A percentile compares a stretch with the other conserved stretches of the same genome.
phyloP scores from a whole-genome alignment of 139 green algal genomes.

The Volvox reticuliferus region DNA sequence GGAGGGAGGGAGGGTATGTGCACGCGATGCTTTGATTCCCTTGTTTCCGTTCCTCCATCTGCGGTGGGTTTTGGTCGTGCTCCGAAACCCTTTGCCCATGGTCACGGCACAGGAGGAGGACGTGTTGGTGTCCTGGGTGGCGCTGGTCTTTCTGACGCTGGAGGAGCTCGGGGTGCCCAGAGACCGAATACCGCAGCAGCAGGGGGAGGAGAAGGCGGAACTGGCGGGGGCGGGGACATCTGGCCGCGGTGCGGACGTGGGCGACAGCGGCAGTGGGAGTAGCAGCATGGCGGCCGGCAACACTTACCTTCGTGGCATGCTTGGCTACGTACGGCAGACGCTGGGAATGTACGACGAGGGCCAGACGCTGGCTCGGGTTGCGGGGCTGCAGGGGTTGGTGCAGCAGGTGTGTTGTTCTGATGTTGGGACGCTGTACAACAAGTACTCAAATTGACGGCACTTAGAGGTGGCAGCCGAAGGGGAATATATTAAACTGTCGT shows the following conservation, averaged over 20 bases:
- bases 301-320: slow-evolving; percentile 59
- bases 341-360: slow-evolving; percentile 63
- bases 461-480: too few species aligned
- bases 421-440: too few species aligned
- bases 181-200: slow-evolving; percentile 20
- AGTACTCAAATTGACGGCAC: too few species aligned
- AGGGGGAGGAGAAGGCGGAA: neutral
- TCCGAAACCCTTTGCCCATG: too few species aligned
- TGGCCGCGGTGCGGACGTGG: neutral
- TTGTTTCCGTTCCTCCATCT: too few species aligned
- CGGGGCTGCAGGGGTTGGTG: slow-evolving; percentile 52
- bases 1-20: neutral
- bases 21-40: neutral
- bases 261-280: neutral
- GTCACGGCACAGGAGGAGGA: slow-evolving; percentile 53
- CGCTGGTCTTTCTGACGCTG: slow-evolving; percentile 74
- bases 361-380: slow-evolving; percentile 50
- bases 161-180: slow-evolving; percentile 66
- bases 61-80: too few species aligned
- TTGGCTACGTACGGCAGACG: slow-evolving; percentile 63
- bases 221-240: neutral
- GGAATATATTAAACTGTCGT: too few species aligned
- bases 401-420: slow-evolving; percentile 9
- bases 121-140: slow-evolving; percentile 70
- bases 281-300: neutral